These are phyloP conservation scores for Prunus persica DNA, from an alignment of 306 rosid species.

Conservation along the genomic window DNA sequence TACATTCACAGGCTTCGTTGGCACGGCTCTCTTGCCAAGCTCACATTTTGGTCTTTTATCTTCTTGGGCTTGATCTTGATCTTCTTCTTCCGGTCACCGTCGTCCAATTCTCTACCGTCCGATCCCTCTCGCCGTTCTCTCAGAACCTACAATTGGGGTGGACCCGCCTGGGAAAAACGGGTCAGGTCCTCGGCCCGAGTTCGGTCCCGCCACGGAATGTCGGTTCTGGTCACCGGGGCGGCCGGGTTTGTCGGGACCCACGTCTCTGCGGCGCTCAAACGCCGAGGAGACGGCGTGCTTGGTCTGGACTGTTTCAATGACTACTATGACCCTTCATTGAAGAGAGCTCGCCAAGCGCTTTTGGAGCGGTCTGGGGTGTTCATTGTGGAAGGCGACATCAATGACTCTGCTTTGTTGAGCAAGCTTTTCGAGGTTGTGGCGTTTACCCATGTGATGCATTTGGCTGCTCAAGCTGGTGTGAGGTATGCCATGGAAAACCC, in stretches of 20 bases:
- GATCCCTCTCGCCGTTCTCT: slow-evolving; percentile 84
- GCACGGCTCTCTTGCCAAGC: slow-evolving; percentile 77
- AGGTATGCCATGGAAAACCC: slow-evolving; percentile 99
- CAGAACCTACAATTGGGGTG: slow-evolving; percentile 76
- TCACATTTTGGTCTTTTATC: slow-evolving; percentile 69
- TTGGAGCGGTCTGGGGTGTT: slow-evolving; percentile 81
- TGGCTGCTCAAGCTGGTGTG: slow-evolving; percentile 99
- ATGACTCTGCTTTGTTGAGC: slow-evolving; percentile 60
- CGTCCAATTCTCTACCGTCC: slow-evolving; percentile 38
- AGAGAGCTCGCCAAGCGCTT: slow-evolving; percentile 76
- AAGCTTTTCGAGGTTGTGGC: slow-evolving; percentile 91
- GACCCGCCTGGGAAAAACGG: slow-evolving; percentile 85
- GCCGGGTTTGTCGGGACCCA: slow-evolving; percentile 95
- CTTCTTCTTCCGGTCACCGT: slow-evolving; percentile 74
- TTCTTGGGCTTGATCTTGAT: slow-evolving; percentile 75
- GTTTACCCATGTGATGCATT: slow-evolving; percentile 95
- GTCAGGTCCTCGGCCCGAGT: slow-evolving; percentile 66
- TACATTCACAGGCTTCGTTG: slow-evolving; percentile 68
- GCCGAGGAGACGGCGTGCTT: slow-evolving; percentile 84
- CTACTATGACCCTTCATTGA: slow-evolving; percentile 81
- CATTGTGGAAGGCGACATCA: slow-evolving; percentile 92
- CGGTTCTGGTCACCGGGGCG: slow-evolving; percentile 88
- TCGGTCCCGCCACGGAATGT: slow-evolving; percentile 60
- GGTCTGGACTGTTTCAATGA: slow-evolving; percentile 83
- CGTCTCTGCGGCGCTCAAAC: slow-evolving; percentile 81